These are phyloP conservation scores for Ascochyta pisi DNA, from an alignment of 2,329 filamentous ascomycete species.

Conservation along the genomic window DNA sequence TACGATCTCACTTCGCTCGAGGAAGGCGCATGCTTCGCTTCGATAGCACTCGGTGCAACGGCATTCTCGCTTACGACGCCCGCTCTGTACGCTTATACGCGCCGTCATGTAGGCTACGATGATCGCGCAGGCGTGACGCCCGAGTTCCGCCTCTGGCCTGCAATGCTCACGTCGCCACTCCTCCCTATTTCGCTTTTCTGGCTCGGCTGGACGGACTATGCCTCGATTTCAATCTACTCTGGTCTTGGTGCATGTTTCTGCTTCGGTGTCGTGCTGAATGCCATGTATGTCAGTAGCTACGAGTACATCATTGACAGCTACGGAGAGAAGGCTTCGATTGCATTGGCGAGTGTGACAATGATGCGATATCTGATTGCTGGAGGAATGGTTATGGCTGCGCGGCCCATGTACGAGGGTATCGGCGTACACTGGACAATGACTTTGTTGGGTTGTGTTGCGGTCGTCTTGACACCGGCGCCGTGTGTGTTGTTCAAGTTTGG, in stretches of 20 bases:
- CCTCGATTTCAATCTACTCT: slow-evolving; percentile 1
- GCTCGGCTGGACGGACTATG: slow-evolving; percentile 21
- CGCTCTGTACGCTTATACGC: slow-evolving; percentile 1
- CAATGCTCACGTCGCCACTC: slow-evolving; percentile 66
- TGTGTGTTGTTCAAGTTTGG: slow-evolving; percentile 48
- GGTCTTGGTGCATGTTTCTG: slow-evolving; percentile 15
- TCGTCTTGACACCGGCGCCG: slow-evolving; percentile 43
- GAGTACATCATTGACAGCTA: slow-evolving; percentile 52
- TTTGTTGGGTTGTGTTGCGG: slow-evolving; percentile 46
- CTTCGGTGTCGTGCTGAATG: slow-evolving; percentile 52
- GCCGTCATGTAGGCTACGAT: neutral
- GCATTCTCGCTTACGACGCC: neutral
- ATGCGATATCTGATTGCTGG: slow-evolving; percentile 47
- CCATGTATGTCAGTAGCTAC: slow-evolving; percentile 52
- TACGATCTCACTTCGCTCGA: slow-evolving; percentile 4
- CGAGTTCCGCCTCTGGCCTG: slow-evolving; percentile 79
- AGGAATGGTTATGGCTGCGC: slow-evolving; percentile 50
- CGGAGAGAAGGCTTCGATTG: slow-evolving; percentile 51
- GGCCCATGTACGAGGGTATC: slow-evolving; percentile 50
- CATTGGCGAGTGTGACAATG: slow-evolving; percentile 46
- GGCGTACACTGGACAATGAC: slow-evolving; percentile 55
- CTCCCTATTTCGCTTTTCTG: slow-evolving; percentile 77
- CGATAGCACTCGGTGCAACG: slow-evolving; percentile 8
- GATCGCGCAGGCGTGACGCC: slow-evolving; percentile 53
- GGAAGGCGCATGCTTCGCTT: slow-evolving; percentile 13